Evolutionary conservation across 768 basidiomycete genomes (phyloP), one percentile per base, ranked within the genome.

Genomic region (Russula emetica): DNA sequence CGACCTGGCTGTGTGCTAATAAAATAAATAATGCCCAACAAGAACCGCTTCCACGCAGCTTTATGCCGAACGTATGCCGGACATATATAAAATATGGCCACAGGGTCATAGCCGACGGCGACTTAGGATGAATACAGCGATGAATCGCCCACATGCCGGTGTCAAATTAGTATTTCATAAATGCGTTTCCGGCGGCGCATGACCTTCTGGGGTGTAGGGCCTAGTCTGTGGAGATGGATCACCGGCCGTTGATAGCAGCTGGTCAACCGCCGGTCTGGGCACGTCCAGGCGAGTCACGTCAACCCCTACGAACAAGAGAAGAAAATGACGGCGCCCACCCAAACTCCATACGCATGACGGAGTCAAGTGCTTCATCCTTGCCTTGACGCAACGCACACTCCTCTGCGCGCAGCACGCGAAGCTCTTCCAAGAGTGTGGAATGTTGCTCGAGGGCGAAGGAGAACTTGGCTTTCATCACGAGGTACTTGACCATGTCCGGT

Each of bases 401-500:
- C 64, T 90, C 85, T 4, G 75, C 73, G 62, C 80, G 79, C 9
- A 82, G 73, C 18, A 78, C 75, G 40, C 82, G 79, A 66, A 92
- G 75, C 72, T 94, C 88, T 66, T 85, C 83, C 34, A 82, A 74
- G 44, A 94, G 76, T 36, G 77, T 76, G 36, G 83, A 84, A 65
- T 91, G 85, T 70, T 90, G 85, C 62, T 87, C 81, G 34, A 86
- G 66, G 16, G 83, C 85, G 70, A 86, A 88, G 55, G 77, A 78
- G 72, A 87, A 81, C 70, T 92, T 93, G 7, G 94, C 92, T 71
- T 94, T 90, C 79, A 82, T 75, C 76, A 80, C 66, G 76, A 85
- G 78, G 72, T 94, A 95, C 78, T 84, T 85, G 40, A 85, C 83
- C 77, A 87, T 84, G 34, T 79, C 76, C 0, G 83, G 86, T n/a